Evolutionary conservation across 2,329 filamentous ascomycete species (phyloP).

Genomic region (Fusarium begoniae): DNA sequence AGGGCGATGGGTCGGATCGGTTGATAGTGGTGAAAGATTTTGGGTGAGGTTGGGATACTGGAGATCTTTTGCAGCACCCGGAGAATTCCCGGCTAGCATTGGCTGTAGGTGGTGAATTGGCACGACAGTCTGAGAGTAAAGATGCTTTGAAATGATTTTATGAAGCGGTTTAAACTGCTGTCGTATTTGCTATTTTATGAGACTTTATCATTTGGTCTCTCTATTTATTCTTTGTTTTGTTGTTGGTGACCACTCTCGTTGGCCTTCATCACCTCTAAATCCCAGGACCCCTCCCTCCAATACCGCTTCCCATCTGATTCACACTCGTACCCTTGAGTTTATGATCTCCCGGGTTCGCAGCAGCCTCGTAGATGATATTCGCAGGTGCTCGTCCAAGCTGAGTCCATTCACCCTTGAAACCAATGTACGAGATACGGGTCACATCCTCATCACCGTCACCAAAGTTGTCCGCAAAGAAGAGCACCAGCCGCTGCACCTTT

Average conservation of each 20-base stretch:
- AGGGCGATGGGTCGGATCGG: constrained; percentile 11
- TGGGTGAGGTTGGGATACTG: constrained; percentile 28
- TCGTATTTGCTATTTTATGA: background rate
- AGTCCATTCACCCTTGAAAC: constrained; percentile 96
- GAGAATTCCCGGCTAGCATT: constrained; percentile 36
- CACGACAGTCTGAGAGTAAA: background rate
- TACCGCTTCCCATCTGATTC: constrained; percentile 64
- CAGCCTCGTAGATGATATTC: constrained; percentile 92
- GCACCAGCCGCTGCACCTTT: constrained; percentile 79
- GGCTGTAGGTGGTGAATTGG: background rate
- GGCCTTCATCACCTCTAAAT: constrained; percentile 29
- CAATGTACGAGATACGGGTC: constrained; percentile 82
- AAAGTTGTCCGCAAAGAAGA: constrained; percentile 96
- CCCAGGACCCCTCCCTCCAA: constrained; percentile 56
- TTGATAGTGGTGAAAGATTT: constrained; percentile 39
- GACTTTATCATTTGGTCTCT: background rate
- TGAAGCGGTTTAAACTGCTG: background rate
- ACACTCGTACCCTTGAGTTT: constrained; percentile 66
- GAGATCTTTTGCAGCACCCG: constrained; percentile 31
- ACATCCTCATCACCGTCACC: constrained; percentile 81
- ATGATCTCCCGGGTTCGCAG: constrained; percentile 91
- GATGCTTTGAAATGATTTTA: background rate
- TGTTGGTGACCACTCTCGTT: background rate
- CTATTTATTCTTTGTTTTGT: background rate
- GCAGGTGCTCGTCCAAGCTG: constrained; percentile 75